Evolutionary conservation across 768 basidiomycete species (phyloP), one percentile per base, ranked within the genome.

Genomic region (Hericium coralloides): DNA sequence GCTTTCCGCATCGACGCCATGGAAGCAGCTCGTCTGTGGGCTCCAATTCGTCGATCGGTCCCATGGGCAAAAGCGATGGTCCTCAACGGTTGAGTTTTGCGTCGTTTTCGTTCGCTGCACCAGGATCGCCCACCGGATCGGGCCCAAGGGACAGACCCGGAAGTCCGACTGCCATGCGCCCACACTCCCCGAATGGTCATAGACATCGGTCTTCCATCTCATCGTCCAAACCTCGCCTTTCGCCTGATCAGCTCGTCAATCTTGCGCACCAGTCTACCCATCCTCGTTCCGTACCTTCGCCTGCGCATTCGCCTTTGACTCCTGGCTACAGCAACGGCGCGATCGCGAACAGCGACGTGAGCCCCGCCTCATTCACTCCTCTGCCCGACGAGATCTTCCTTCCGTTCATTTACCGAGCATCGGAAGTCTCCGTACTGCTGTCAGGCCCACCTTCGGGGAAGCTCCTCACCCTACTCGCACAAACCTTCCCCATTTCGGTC

Each of bases 351-450:
- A 18, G 61, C 52, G 55, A 60, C 43, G 58, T 55, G 55, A 45
- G 43, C 0, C 81, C 80, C 4, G 79, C 82, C 2, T 81, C 82
- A 1, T 92, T 92, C 66, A 88, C 87, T 0, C 82, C 82, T 0
- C 78, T 93, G 1, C 87, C 87, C 5, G 81, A 83, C 20, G 84
- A 89, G 58, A 80, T 90, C 31, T 85, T 83, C 62, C 81, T 97
- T 14, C 93, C 93, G 1, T 97, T 93, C 71, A 78, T 95, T 60
- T 86, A 95, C 61, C 83, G 93, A 18, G 79, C 90, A 0, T 70
- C 74, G 0, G 93, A 97, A 65, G 91, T 95, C 1, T 60, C 78
- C 4, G 72, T 80, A 9, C 77, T 97, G 26, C 80, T 94, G 57
- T 55, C 78, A 20, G 76, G 72, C 12, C 81, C 76, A 2, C 89